Base-by-base conservation (phyloP, 2,329 filamentous ascomycete species). In the Kalmusia sp. region DNA sequence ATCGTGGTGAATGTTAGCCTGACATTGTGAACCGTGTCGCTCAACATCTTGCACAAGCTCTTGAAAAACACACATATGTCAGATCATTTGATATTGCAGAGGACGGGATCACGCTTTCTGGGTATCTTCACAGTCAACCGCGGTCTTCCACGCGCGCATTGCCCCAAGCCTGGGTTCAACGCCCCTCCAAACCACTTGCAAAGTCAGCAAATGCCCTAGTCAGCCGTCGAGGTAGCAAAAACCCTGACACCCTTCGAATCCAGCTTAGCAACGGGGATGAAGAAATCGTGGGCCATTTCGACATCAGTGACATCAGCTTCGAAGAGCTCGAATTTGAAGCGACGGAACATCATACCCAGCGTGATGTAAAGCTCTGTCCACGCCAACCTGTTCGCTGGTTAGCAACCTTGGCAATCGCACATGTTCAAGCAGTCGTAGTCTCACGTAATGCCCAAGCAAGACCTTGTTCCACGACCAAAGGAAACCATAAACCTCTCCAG, bases 361-460 rank as follows among this genome's bases (percentile, higher is more conserved):
- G 65, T 68, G 1, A 73, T 52, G 37, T 73, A 72, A 31, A 74
- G 51, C 47, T 74, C 71, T 1, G 63, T 67, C 57, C 67, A 70
- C 1, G 71, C 71, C 0, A 74, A 58, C n/a, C 61, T 63, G 47
- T 14, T 7, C 11, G 6, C 17, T 24, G 21, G 34, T 53, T 37
- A 54, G 54, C 37, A 49, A 19, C 39, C n/a, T 12, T 8, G 4
- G 14, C 30, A 33, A 15, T 6, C 11, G 33, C 21, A 17, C 27
- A 44, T n/a, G 24, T 14, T 17, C 6, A 41, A 37, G 31, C n/a
- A 55, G 17, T 22, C n/a, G 28, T 33, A 39, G 19, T 64, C 61
- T 15, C 46, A 65, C 63, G 74, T 75, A 9, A 77, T 68, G 0
- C 78, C 78, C 11, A 80, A 58, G 55, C 78, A 81, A 9, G 62